A percentile compares a stretch with the other conserved stretches of the same genome.
Conservation (phyloP, 768 basidiomycete species). For the Amylocystis lapponica region DNA sequence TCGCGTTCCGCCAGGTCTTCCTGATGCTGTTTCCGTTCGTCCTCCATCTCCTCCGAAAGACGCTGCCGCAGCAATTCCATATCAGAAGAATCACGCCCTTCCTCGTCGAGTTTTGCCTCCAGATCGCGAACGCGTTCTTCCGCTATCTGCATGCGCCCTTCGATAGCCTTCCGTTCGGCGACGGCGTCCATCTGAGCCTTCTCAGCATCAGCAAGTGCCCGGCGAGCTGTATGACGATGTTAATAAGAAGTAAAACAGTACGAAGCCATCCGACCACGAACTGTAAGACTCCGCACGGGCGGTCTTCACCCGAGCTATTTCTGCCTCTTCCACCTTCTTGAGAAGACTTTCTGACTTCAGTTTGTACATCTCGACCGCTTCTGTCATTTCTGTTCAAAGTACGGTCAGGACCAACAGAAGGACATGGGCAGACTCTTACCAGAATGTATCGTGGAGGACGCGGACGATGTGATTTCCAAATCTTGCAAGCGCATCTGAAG, state of each 20-base stretch:
- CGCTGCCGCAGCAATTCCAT: constrained; percentile 58
- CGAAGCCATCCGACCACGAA: constrained; percentile 25
- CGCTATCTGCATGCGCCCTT: constrained; percentile 42
- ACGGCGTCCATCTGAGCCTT: constrained; percentile 45
- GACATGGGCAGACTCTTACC: constrained; percentile 29
- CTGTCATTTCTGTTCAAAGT: constrained; percentile 45
- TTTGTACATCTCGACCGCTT: constrained; percentile 60
- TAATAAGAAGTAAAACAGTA: background rate
- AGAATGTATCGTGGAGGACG: constrained; percentile 54
- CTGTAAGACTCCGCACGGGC: constrained; percentile 60
- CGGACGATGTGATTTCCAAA: constrained; percentile 50
- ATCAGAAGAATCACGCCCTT: constrained; percentile 61
- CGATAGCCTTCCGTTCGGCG: constrained; percentile 46
- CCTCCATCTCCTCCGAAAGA: constrained; percentile 71
- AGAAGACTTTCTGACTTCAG: constrained; percentile 54
- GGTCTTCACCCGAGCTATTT: constrained; percentile 61
- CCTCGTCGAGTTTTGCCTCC: constrained; percentile 59
- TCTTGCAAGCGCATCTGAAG: constrained; percentile 58
- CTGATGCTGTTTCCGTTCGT: constrained; percentile 71
- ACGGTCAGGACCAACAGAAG: background rate
- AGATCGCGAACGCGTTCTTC: constrained; percentile 54
- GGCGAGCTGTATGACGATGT: constrained; percentile 39
- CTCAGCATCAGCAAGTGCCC: constrained; percentile 57
- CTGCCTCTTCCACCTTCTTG: constrained; percentile 58
- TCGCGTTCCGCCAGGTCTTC: constrained; percentile 79